Evolutionary conservation across 1,284 basidiomycete genomes (phyloP), one percentile per base, ranked within the genome.

Genomic region (Microbotryum scabiosae): DNA sequence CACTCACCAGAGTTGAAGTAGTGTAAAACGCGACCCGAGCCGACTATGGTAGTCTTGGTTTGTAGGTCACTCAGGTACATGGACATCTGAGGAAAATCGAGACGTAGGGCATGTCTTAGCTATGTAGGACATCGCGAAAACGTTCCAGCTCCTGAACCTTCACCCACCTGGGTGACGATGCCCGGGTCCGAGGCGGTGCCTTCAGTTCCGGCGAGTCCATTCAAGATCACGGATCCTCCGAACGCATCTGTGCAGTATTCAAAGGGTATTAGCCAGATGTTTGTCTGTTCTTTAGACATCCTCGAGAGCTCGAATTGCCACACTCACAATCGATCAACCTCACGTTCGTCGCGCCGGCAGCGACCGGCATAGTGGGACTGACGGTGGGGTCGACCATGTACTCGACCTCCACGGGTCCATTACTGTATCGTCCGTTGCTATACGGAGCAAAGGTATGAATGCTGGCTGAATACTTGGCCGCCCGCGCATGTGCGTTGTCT

Each of bases 351-450:
- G 10, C 26, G 54, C 54, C 54, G 49, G 57, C 44, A 55, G 30
- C 7, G 57, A 45, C 36, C 14, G 36, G 36, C 36, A 41, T 41
- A 18, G 16, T 12, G 12, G 63, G 54, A 20, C 47, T 48, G 41
- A 50, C 18, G 2, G 28, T 25, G 5, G 41, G 10, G n/a, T 56
- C 30, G 14, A 61, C 66, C 61, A 68, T 62, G 36, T 54, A 65
- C 47, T 68, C 66, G 55, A 65, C 64, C 1, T 51, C 66, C 9
- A 68, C 66, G 36, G 51, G 49, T 3, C 66, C 66, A 21, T 68
- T 68, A 23, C 61, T 50, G 56, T 68, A 68, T 20, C 58, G 50
- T 12, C 66, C 66, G 21, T 51, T 51, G 45, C 48, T 30, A 45
- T 61, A 68, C 5, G 66, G 66, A 12, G 32, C 32, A 44, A 60